These are phyloP conservation scores for Vitis hybrid DNA, from an alignment of 177 flowering plant species.

Conservation along the genomic window DNA sequence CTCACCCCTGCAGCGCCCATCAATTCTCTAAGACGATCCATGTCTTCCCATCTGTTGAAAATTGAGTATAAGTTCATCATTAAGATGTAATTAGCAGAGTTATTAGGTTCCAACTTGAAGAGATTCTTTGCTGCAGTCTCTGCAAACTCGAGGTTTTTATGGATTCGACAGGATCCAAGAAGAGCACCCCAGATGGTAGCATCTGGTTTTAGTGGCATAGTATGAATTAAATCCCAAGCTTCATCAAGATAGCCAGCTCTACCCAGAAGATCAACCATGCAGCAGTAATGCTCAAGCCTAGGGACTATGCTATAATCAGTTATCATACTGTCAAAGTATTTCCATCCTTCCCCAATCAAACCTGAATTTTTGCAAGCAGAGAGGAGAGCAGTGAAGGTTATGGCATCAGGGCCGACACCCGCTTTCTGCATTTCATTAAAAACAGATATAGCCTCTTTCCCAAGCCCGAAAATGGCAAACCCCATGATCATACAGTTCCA, in stretches of 20 bases:
- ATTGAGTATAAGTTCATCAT: constrained; percentile 52
- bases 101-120: constrained; percentile 56
- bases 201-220: constrained; percentile 65
- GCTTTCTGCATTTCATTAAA: constrained; percentile 41
- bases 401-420: constrained; percentile 49
- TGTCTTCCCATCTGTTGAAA: constrained; percentile 57
- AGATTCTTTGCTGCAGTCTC: constrained; percentile 55
- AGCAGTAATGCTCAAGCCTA: constrained; percentile 61
- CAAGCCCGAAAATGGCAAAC: constrained; percentile 43
- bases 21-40: constrained; percentile 36
- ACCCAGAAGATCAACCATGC: constrained; percentile 85
- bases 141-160: constrained; percentile 44
- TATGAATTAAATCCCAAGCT: constrained; percentile 63
- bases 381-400: constrained; percentile 60
- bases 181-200: constrained; percentile 68
- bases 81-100: constrained; percentile 55
- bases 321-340: constrained; percentile 56
- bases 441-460: constrained; percentile 42
- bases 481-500: constrained; percentile 77
- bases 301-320: constrained; percentile 35
- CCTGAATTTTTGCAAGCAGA: constrained; percentile 64
- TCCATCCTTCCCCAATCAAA: constrained; percentile 58
- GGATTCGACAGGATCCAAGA: constrained; percentile 54
- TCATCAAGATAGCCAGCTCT: constrained; percentile 68
- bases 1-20: constrained; percentile 38